Evolutionary conservation across 1,284 basidiomycete species (phyloP), one percentile per base, ranked within the genome.

Genomic region (Leccinum cinnamomeum): DNA sequence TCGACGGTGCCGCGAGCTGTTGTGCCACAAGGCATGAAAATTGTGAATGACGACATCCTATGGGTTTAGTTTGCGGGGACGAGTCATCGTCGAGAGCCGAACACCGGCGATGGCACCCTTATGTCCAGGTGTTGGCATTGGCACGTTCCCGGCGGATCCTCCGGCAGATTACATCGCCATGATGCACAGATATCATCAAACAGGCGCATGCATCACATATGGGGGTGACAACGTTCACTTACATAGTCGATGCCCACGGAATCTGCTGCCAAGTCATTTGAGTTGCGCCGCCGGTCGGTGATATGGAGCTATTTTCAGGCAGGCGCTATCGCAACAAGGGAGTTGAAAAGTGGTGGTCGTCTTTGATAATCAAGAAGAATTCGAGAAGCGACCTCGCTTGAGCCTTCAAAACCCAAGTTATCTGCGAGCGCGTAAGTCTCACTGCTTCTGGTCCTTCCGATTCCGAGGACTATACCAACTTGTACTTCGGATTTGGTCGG

Each of bases 401-500:
- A 20, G 44, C n/a, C n/a, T 46, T 12, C 44, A 44, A 46, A 20
- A 46, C 10, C 44, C 18, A 46, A 18, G 18, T 54, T 20, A 18
- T 48, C 62, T 20, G n/a, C 50, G 57, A 54, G 14, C 33, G 55
- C 48, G n/a, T 30, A 46, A 50, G 20, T 41, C 53, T 41, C 53
- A 5, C 46, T 46, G 60, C 11, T 33, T 33, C 33, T 33, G 33
- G n/a, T 18, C 41, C n/a, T 11, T 44, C 14, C 14, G 14, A 39
- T 39, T 39, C 37, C 10, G n/a, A 44, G 41, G 6, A 37, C 35
- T 33, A 33, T 44, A 18, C 41, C n/a, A 18, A 44, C 41, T 44
- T 18, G n/a, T 16, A 39, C 37, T 39, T 16, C 37, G 46, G 37
- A 61, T 37, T 14, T 35, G 28, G 48, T 59, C 5, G 20, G 11